Conservation (phyloP, 768 basidiomycete genomes). For the Tulasnella calospora region DNA sequence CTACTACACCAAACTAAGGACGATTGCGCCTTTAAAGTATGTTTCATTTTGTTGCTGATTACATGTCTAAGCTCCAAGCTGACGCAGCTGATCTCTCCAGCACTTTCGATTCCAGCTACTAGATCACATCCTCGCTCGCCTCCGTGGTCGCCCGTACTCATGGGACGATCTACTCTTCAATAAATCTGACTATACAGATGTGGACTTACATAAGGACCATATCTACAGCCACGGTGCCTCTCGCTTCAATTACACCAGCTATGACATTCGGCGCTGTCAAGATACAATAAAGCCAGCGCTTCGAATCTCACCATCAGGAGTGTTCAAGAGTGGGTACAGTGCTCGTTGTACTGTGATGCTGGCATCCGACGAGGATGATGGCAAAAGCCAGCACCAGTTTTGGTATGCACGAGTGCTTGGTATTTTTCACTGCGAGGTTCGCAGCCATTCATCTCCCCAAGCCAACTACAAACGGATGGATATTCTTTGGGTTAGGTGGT, state of each 20-base stretch:
- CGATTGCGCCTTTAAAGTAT: not conserved
- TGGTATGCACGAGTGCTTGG: conserved; percentile 31
- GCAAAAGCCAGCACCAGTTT: not conserved
- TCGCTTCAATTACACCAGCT: conserved; percentile 23
- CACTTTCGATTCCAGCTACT: not conserved
- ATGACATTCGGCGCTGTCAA: conserved; percentile 14
- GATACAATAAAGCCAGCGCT: conserved; percentile 17
- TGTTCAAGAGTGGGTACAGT: not conserved
- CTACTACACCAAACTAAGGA: not conserved
- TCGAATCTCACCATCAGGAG: not conserved
- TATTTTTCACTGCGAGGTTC: not conserved
- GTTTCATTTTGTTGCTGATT: not conserved
- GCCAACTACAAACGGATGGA: conserved; percentile 33
- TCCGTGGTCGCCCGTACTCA: not conserved
- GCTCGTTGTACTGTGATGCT: not conserved
- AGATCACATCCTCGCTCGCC: not conserved
- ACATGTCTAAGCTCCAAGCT: no score
- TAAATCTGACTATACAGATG: not conserved
- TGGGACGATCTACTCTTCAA: not conserved
- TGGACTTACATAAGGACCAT: not conserved
- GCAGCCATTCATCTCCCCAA: not conserved
- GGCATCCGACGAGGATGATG: not conserved
- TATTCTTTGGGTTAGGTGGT: conserved; percentile 46
- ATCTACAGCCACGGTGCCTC: not conserved
- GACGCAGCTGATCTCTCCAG: not conserved